These are phyloP conservation scores for Exophiala xenobiotica DNA, from an alignment of 2,329 filamentous ascomycete species.

Conservation along the genomic window DNA sequence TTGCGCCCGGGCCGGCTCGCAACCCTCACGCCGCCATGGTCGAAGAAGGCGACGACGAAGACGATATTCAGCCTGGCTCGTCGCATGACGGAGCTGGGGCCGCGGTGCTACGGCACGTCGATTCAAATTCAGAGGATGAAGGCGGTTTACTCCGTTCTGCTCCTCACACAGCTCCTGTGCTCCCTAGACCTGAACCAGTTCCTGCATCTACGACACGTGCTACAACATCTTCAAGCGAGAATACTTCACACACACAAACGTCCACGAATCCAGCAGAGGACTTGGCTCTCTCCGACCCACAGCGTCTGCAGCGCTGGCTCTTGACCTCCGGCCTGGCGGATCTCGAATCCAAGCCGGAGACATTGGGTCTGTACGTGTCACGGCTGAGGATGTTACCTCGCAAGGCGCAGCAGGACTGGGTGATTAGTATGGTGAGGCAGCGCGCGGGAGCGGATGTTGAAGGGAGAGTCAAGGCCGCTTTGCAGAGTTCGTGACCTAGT, in stretches of 20 bases:
- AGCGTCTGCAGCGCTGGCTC: conserved; percentile 31
- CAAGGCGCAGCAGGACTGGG: conserved; percentile 28
- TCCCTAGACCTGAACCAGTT: too few relatives aligned
- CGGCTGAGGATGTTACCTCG: conserved; percentile 22
- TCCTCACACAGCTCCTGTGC: too few relatives aligned
- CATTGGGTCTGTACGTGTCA: conserved; percentile 20
- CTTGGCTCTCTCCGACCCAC: conserved; percentile 24
- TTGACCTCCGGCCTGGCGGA: conserved; percentile 28
- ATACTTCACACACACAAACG: too few relatives aligned
- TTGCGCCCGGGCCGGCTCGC: conserved; percentile 2
- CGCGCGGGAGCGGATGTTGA: conserved; percentile 25
- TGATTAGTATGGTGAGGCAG: conserved; percentile 28
- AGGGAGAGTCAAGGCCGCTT: conserved; percentile 7
- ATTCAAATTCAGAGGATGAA: conserved; percentile 25
- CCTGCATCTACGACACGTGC: not conserved
- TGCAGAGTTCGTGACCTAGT: too few relatives aligned
- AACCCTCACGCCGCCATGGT: conserved; percentile 27
- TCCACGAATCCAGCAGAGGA: too few relatives aligned
- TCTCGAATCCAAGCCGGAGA: conserved; percentile 18
- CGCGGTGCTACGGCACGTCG: conserved; percentile 24
- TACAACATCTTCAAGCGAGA: not conserved
- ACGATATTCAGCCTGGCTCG: conserved; percentile 2
- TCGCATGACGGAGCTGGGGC: not conserved
- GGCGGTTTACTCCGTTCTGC: not conserved
- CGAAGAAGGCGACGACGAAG: conserved; percentile 26